Evolutionary conservation across 768 basidiomycete species (phyloP).

Genomic region (Boletus tomentosulus): DNA sequence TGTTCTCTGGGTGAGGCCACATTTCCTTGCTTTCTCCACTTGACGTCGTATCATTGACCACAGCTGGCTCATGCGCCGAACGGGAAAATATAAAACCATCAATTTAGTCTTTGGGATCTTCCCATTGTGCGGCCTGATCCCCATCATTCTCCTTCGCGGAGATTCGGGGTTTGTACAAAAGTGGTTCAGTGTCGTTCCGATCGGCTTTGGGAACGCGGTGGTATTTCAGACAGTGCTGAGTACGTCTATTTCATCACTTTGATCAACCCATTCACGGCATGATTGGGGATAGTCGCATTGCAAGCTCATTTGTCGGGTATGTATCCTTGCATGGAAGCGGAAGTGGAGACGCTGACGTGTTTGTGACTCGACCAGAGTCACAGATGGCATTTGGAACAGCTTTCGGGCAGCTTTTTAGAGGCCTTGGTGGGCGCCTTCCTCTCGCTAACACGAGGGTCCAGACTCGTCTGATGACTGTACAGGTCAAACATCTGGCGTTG

Average conservation of each 20-base stretch:
- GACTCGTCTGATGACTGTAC: not conserved
- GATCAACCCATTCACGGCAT: not conserved
- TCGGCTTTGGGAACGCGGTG: conserved; percentile 17
- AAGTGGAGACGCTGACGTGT: not conserved
- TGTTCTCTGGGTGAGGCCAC: conserved; percentile 43
- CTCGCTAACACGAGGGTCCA: no score
- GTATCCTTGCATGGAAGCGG: not conserved
- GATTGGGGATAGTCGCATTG: not conserved
- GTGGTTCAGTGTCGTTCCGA: conserved; percentile 19
- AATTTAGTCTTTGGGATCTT: conserved; percentile 46
- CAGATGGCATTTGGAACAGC: conserved; percentile 23
- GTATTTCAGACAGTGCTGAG: conserved; percentile 17
- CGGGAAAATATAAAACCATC: conserved; percentile 47
- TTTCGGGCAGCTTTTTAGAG: conserved; percentile 21
- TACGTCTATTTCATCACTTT: not conserved
- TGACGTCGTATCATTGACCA: not conserved
- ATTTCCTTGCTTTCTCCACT: no score
- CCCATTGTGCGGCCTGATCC: conserved; percentile 41
- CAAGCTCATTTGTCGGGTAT: conserved; percentile 6
- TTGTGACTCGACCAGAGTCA: conserved; percentile 1
- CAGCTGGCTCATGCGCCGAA: conserved; percentile 47
- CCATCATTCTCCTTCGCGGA: conserved; percentile 30
- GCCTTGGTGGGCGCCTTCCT: conserved; percentile 12
- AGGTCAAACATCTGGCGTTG: conserved; percentile 23
- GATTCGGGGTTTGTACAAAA: conserved; percentile 20